Percentiles rank a stretch among this genome's conserved stretches.
Conservation (phyloP, 2,329 filamentous ascomycete species). For the Plenodomus lindquistii region DNA sequence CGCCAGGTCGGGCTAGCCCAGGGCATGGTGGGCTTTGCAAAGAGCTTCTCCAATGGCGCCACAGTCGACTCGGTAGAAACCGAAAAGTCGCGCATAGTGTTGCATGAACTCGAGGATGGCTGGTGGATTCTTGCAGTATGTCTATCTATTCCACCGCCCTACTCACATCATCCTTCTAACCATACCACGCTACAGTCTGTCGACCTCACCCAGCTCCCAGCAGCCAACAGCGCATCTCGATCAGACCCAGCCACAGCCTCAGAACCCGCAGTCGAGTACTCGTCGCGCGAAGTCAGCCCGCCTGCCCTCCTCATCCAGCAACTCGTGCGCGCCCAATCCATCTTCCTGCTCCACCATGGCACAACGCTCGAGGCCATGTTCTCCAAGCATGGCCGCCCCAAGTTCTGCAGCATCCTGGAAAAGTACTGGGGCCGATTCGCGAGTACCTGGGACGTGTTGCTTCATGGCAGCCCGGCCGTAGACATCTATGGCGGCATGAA, state of each 20-base stretch:
- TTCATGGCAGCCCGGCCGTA: constrained; percentile 85
- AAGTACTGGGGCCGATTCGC: constrained; percentile 79
- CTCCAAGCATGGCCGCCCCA: constrained; percentile 63
- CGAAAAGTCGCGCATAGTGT: constrained; percentile 79
- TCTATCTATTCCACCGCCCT: neutral
- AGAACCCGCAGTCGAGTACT: constrained; percentile 70
- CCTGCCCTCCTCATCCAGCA: constrained; percentile 77
- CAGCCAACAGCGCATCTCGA: constrained; percentile 42
- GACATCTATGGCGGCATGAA: constrained; percentile 83
- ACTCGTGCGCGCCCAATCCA: constrained; percentile 76
- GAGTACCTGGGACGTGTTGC: constrained; percentile 78
- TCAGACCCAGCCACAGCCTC: constrained; percentile 16
- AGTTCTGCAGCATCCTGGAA: constrained; percentile 73
- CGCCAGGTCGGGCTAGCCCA: constrained; percentile 95
- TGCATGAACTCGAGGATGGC: constrained; percentile 83
- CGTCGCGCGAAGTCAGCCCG: constrained; percentile 86
- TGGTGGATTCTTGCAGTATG: constrained; percentile 96
- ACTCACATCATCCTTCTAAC: constrained; percentile 5
- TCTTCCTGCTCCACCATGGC: constrained; percentile 87
- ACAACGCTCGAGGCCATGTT: constrained; percentile 73
- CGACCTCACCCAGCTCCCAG: constrained; percentile 75
- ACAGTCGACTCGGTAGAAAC: constrained; percentile 87
- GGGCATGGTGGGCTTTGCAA: constrained; percentile 90
- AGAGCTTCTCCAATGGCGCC: constrained; percentile 76
- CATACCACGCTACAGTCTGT: constrained; percentile 71